These are phyloP conservation scores for Mrakia blollopis DNA, from an alignment of 768 basidiomycete species.

Conservation along the genomic window DNA sequence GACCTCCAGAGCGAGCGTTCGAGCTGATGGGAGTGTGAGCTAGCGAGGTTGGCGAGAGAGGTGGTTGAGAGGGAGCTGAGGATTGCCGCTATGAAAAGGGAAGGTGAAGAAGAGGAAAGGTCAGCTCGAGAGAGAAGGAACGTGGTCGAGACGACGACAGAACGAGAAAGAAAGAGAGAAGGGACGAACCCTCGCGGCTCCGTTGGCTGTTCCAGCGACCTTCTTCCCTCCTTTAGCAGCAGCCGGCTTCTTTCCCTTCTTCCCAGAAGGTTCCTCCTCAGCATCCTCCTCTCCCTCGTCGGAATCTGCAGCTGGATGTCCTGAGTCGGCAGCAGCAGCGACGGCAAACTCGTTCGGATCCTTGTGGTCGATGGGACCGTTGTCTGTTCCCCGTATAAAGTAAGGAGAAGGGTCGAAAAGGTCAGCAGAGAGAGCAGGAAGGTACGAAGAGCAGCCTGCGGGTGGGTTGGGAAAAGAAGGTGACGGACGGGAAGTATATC, in stretches of 20 bases:
- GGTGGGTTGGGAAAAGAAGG: neutral
- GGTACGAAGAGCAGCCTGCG: no score
- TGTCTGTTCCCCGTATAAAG: neutral
- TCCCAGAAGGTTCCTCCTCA: neutral
- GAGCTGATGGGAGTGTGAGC: neutral
- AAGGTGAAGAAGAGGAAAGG: neutral
- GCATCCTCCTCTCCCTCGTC: conserved; percentile 12
- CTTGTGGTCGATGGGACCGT: conserved; percentile 23
- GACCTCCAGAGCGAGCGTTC: neutral
- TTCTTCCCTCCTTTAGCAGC: conserved; percentile 16
- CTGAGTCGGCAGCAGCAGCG: conserved; percentile 26
- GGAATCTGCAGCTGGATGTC: neutral
- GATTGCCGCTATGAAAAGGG: neutral
- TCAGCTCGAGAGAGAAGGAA: neutral
- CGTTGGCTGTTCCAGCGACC: neutral
- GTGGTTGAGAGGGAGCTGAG: neutral
- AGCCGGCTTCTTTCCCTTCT: conserved; percentile 3
- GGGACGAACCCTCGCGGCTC: neutral
- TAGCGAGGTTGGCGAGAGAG: neutral
- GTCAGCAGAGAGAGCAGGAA: neutral
- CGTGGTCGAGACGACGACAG: neutral
- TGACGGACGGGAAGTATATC: conserved; percentile 22
- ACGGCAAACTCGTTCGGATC: conserved; percentile 17
- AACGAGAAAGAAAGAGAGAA: no score
- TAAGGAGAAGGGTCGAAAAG: neutral